Base-by-base conservation (phyloP, 1,284 basidiomycete genomes). In the Pseudozyma pruni region DNA sequence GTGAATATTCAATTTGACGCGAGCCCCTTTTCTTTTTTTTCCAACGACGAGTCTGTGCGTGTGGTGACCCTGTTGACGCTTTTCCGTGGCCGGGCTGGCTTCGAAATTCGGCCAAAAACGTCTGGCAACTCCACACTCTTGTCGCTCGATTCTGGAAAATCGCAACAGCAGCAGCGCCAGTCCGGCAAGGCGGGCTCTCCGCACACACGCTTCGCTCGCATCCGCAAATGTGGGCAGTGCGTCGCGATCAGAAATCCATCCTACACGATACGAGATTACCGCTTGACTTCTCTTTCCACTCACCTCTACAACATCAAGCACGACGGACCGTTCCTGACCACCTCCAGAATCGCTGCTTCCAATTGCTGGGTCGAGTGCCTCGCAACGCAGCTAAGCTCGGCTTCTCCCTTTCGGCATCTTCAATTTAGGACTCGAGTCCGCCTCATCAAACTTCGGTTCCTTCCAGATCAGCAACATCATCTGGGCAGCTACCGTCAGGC, bases 31-130 rank as follows among this genome's bases (percentile, higher is more conserved):
- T 35, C n/a, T 34, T 37, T 37, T 32, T 23, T 54, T n/a, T 11
- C 22, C 10, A 19, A 31, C 33, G 8, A 32, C 32, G 19, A 34
- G 31, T 20, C 17, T 19, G 25, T 33, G 33, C 20, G 49, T 50
- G 31, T 20, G 17, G 31, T 51, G 43, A 47, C 58, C 60, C 60
- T 47, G 60, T 51, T 56, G 53, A 46, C 60, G 60, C 60, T 55
- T 45, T 42, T 63, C 53, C 48, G 53, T 19, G 27, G 43, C 27
- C 14, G 27, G 27, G 27, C 32, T 37, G 48, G 32, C n/a, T 39
- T 33, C 19, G 25, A 29, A 43, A 48, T 39, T 19, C 11, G 14
- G 19, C 31, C 42, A 25, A 34, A 45, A 34, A 34, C 13, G 38
- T 19, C 41, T 32, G 16, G 27, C 43, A 25, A 37, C 44, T 46